Conservation (phyloP, 1,284 basidiomycete genomes). For the Neonothopanus nambi region DNA sequence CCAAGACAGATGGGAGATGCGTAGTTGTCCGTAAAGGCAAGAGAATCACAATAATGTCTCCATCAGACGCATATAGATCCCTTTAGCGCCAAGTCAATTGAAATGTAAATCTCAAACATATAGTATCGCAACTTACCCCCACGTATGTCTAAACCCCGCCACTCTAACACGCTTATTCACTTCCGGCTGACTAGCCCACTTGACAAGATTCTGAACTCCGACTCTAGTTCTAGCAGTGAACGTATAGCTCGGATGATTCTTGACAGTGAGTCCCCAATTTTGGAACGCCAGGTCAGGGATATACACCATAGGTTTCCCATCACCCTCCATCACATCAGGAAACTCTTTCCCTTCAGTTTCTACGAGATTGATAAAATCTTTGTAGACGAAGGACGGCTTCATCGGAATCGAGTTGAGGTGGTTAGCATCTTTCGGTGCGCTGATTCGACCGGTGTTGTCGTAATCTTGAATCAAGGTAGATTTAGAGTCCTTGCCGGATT, state of each 20-base stretch:
- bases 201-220: slow-evolving; percentile 14
- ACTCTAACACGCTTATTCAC: slow-evolving; percentile 11
- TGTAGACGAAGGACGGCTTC: slow-evolving; percentile 3
- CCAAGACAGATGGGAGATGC: slow-evolving; percentile 3
- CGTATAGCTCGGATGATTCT: slow-evolving; percentile 10
- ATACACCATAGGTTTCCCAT: slow-evolving; percentile 3
- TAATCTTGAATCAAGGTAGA: neutral
- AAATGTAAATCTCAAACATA: neutral
- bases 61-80: slow-evolving; percentile 5
- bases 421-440: neutral
- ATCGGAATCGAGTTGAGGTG: slow-evolving; percentile 1
- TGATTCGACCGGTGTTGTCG: slow-evolving; percentile 1
- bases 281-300: slow-evolving; percentile 2
- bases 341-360: neutral
- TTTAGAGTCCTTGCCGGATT: neutral
- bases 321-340: slow-evolving; percentile 5
- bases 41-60: slow-evolving; percentile 10
- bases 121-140: slow-evolving; percentile 6
- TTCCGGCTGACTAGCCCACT: slow-evolving; percentile 4
- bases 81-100: slow-evolving; percentile 1
- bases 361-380: neutral
- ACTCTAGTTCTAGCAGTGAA: slow-evolving; percentile 12
- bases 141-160: slow-evolving; percentile 16
- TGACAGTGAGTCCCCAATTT: slow-evolving; percentile 15
- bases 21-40: slow-evolving; percentile 8